Base-by-base conservation (phyloP, 805 yeast species). In the Kazachstania taianensis region DNA sequence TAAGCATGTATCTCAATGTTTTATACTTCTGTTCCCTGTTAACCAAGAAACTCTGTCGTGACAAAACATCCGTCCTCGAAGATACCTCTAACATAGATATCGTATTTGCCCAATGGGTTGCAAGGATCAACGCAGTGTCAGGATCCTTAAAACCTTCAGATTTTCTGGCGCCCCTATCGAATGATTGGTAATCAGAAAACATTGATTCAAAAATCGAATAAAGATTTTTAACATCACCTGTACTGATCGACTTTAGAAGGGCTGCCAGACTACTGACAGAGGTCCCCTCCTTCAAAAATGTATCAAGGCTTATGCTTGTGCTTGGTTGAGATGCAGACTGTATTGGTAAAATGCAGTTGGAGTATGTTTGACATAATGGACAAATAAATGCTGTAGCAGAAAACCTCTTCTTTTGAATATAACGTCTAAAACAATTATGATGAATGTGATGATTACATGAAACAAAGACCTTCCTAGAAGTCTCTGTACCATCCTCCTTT, bases 371-470 rank as follows among this genome's bases (percentile, higher is more conserved):
- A 65, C 99, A 92, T 28, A 92, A 66, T 0, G 98, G 97, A 55
- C 99, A 92, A n/a, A 84, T 61, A 48, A 85, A 84, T 43, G 82
- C 86, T 15, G 72, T 69, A 19, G 72, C 71, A 7, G 70, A 69
- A 3, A 65, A 55, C 43, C 66, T 41, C 74, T 81, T 55, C 81
- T 66, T 27, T 80, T 76, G 42, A 73, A 76, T 57, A 52, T 73
- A 78, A 37, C 78, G 76, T 38, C 69, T 56, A 54, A 80, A 83
- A 57, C 99, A 92, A 14, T 68, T 66, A 45, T 69, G 75, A 55
- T 92, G 99, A 74, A 92, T 79, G 7, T 89, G 84, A 59, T 92
- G 99, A 13, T 95, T 94, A 62, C 99, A 92, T 25, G 95, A 84
- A 38, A 75, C 76, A 10, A 82, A 66, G 0, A 81, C 61, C 38